phyloP scores from a whole-genome alignment of 164 flowering plant species.

The Buxus sempervirens region DNA sequence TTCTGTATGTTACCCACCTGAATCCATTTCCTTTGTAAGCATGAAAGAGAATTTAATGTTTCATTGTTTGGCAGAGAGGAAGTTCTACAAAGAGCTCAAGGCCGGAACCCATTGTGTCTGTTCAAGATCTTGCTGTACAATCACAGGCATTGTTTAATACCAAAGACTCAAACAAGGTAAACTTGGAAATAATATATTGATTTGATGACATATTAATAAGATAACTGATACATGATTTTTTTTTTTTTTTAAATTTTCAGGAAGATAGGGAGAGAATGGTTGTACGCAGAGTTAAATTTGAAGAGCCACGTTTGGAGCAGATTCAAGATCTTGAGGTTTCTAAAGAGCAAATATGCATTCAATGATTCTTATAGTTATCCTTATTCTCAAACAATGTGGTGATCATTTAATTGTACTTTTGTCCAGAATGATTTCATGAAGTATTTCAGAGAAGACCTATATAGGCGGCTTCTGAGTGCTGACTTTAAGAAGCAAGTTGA shows the following conservation, averaged over 20 bases:
- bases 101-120: slow-evolving; percentile 54
- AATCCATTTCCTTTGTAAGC: background rate
- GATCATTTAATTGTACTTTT: slow-evolving; percentile 4
- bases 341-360: background rate
- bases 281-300: slow-evolving; percentile 85
- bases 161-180: slow-evolving; percentile 95
- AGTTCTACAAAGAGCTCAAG: slow-evolving; percentile 55
- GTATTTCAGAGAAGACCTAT: slow-evolving; percentile 89
- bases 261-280: slow-evolving; percentile 90
- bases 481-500: slow-evolving; percentile 97
- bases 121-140: slow-evolving; percentile 78
- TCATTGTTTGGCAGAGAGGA: slow-evolving; percentile 47
- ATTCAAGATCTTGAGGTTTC: slow-evolving; percentile 97
- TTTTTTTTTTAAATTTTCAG: slow-evolving; percentile 53
- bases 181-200: background rate
- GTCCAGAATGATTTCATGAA: slow-evolving; percentile 79
- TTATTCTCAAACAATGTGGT: background rate
- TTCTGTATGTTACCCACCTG: slow-evolving; percentile 40
- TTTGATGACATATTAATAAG: background rate
- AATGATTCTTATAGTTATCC: background rate
- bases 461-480: slow-evolving; percentile 68
- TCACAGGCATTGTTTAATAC: slow-evolving; percentile 77
- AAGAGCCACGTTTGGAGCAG: slow-evolving; percentile 87
- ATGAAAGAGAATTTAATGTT: slow-evolving; percentile 4
- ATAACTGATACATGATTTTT: background rate